A percentile compares a stretch with the other conserved stretches of the same genome.
Evolutionary conservation across 192 early-diverging fungal species (phyloP).

Genomic region (Dissophora globulifera): DNA sequence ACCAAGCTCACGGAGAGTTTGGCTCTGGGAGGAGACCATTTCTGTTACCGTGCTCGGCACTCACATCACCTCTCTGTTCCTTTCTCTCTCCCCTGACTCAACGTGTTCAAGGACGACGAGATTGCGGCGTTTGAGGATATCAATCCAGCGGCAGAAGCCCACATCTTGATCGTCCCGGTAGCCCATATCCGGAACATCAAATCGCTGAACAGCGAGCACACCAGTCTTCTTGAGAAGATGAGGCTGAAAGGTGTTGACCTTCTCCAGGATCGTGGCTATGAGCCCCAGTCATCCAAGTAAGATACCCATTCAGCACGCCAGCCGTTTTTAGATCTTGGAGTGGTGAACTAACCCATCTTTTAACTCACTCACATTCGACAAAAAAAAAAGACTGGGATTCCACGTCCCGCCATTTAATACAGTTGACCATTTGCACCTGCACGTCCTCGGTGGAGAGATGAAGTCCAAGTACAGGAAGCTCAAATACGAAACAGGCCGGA

Average conservation of each 20-base stretch:
- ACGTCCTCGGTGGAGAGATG: slow-evolving; percentile 70
- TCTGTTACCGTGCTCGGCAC: too few species aligned
- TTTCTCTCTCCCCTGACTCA: not conserved
- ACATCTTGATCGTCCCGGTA: slow-evolving; percentile 53
- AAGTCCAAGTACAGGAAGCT: slow-evolving; percentile 50
- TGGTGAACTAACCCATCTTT: too few species aligned
- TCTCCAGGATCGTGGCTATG: slow-evolving; percentile 21
- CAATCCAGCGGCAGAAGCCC: slow-evolving; percentile 50
- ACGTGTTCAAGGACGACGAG: slow-evolving; percentile 30
- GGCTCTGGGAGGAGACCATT: too few species aligned
- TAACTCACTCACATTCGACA: too few species aligned
- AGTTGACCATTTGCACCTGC: slow-evolving; percentile 77
- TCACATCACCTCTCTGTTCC: not conserved
- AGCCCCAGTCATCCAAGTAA: slow-evolving; percentile 34
- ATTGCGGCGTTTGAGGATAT: slow-evolving; percentile 54
- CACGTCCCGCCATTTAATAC: slow-evolving; percentile 80
- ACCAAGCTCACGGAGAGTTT: too few species aligned
- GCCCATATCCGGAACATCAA: slow-evolving; percentile 43
- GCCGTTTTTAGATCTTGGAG: not conserved
- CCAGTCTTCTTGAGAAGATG: slow-evolving; percentile 32
- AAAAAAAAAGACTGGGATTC: slow-evolving; percentile 66
- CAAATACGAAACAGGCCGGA: slow-evolving; percentile 43
- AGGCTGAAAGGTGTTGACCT: slow-evolving; percentile 21
- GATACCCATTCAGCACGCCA: not conserved
- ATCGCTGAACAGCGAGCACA: slow-evolving; percentile 25